A percentile compares a stretch with the other conserved stretches of the same genome.
Conservation (phyloP, 2,329 filamentous ascomycete genomes). For the Microdochium bolleyi region DNA sequence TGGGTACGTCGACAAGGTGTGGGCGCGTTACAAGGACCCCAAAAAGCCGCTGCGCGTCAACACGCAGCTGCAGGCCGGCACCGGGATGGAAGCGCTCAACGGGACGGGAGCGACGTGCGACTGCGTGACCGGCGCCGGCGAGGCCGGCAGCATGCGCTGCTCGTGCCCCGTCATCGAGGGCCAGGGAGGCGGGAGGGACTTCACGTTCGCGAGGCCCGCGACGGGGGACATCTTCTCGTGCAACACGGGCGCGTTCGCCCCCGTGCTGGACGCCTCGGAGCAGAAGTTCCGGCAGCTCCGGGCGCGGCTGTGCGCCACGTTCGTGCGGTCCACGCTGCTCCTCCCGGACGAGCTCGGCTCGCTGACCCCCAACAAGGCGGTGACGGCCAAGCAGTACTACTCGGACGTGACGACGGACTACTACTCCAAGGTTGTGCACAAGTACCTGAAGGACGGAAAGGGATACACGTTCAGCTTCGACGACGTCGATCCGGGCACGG, state of each 20-base stretch:
- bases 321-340: conserved; percentile 34
- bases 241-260: conserved; percentile 32
- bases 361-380: conserved; percentile 29
- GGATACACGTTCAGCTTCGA: conserved; percentile 62
- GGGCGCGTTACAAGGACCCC: conserved; percentile 24
- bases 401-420: conserved; percentile 31
- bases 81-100: conserved; percentile 4
- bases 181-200: conserved; percentile 22
- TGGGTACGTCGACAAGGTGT: conserved; percentile 33
- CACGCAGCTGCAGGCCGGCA: conserved; percentile 19
- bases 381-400: conserved; percentile 30
- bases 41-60: conserved; percentile 27
- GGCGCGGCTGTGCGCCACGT: conserved; percentile 37
- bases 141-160: conserved; percentile 19
- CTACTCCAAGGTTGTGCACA: conserved; percentile 50
- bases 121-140: conserved; percentile 25
- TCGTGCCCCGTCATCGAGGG: neutral
- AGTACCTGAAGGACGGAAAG: conserved; percentile 44
- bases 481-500: conserved; percentile 48
- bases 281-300: conserved; percentile 26
- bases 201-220: conserved; percentile 28
- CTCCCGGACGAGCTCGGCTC: conserved; percentile 24
- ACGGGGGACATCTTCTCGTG: conserved; percentile 39
- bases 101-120: conserved; percentile 12
- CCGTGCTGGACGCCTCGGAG: conserved; percentile 19